phyloP scores from a whole-genome alignment of 257 asterid genomes.

The Cordia subcordata region DNA sequence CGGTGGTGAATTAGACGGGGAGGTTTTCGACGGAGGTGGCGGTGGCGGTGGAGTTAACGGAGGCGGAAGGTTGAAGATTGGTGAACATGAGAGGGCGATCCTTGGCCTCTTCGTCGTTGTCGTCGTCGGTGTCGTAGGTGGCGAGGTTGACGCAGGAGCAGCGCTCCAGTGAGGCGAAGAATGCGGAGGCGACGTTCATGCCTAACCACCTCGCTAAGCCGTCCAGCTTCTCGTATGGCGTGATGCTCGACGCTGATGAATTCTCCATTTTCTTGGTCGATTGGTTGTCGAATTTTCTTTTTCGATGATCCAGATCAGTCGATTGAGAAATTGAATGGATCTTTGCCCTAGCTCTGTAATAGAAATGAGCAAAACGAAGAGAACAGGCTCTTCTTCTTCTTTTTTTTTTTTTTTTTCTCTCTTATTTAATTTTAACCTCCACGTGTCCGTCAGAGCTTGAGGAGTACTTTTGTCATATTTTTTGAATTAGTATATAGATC shows the following conservation, averaged over 20 bases:
- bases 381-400: too few species aligned
- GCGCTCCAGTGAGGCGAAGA: conserved; percentile 95
- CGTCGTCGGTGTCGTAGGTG: conserved; percentile 80
- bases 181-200: conserved; percentile 75
- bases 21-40: conserved; percentile 58
- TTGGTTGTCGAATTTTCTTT: not conserved
- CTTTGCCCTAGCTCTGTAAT: too few species aligned
- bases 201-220: conserved; percentile 92
- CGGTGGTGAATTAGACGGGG: conserved; percentile 47
- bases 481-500: too few species aligned
- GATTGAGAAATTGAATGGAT: too few species aligned
- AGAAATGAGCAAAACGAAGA: too few species aligned
- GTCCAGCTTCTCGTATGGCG: conserved; percentile 53
- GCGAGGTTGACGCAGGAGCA: conserved; percentile 85
- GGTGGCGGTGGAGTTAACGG: conserved; percentile 28
- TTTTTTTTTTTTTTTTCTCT: too few species aligned
- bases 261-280: conserved; percentile 1
- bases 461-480: too few species aligned
- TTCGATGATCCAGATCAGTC: too few species aligned
- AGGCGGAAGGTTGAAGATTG: conserved; percentile 32
- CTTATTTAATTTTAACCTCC: too few species aligned
- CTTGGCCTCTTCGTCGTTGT: conserved; percentile 67
- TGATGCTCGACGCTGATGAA: not conserved
- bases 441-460: too few species aligned
- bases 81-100: conserved; percentile 88